phyloP scores from a whole-genome alignment of 306 rosid species.

The Cucurbita moschata region DNA sequence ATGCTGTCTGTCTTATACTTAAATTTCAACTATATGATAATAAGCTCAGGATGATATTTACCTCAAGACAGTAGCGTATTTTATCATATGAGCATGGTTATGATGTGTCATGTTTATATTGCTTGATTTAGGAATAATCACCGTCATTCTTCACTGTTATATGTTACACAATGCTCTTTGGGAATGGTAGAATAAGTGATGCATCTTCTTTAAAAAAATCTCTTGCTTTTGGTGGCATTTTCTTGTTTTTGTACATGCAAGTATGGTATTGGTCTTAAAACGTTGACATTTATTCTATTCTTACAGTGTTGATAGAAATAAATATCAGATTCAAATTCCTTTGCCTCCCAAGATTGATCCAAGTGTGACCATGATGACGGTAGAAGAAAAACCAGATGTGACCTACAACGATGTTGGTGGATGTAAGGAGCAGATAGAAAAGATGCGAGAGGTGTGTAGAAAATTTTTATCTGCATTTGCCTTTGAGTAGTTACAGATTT shows the following conservation, averaged over 20 bases:
- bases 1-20: neutral
- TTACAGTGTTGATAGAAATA: constrained; percentile 89
- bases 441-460: constrained; percentile 77
- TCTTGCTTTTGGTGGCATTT: neutral
- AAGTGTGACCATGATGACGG: constrained; percentile 97
- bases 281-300: constrained; percentile 13
- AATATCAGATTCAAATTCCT: constrained; percentile 97
- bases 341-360: constrained; percentile 98
- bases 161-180: neutral
- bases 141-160: neutral
- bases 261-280: neutral
- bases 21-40: neutral
- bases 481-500: neutral
- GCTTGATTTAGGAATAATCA: neutral
- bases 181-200: neutral
- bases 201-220: neutral
- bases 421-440: constrained; percentile 91
- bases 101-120: neutral
- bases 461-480: neutral
- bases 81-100: neutral
- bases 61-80: neutral
- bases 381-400: constrained; percentile 97
- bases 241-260: neutral
- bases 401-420: constrained; percentile 99
- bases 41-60: neutral